These are phyloP conservation scores for Fusarium heterosporum DNA, from an alignment of 2,329 filamentous ascomycete genomes.

Conservation along the genomic window DNA sequence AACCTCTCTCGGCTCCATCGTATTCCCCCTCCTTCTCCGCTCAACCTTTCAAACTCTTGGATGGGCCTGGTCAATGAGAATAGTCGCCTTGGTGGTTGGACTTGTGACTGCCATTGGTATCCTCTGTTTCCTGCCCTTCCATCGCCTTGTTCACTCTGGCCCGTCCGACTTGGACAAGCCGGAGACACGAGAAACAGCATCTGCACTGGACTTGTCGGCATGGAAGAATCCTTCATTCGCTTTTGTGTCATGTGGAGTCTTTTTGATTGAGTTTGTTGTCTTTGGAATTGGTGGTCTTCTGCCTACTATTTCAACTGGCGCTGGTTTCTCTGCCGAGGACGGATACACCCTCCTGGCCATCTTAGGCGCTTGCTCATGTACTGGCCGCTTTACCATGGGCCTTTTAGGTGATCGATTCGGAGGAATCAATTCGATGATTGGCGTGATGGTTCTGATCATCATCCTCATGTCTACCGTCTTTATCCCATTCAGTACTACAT, in stretches of 20 bases:
- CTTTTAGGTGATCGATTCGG: slow-evolving; percentile 55
- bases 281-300: slow-evolving; percentile 59
- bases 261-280: slow-evolving; percentile 60
- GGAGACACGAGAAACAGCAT: background rate
- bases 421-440: slow-evolving; percentile 53
- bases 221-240: slow-evolving; percentile 54
- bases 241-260: slow-evolving; percentile 54
- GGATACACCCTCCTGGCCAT: slow-evolving; percentile 58
- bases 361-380: slow-evolving; percentile 55
- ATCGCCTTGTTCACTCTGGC: slow-evolving; percentile 21
- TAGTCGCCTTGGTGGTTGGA: slow-evolving; percentile 45
- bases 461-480: slow-evolving; percentile 55
- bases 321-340: slow-evolving; percentile 48
- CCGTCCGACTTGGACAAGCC: background rate
- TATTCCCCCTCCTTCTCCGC: slow-evolving; percentile 49
- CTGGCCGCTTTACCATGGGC: slow-evolving; percentile 57
- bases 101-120: slow-evolving; percentile 41
- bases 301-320: slow-evolving; percentile 55
- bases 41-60: slow-evolving; percentile 43
- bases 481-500: slow-evolving; percentile 55
- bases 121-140: slow-evolving; percentile 51
- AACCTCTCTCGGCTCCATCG: slow-evolving; percentile 45
- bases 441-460: slow-evolving; percentile 46
- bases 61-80: slow-evolving; percentile 50
- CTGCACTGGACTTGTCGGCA: slow-evolving; percentile 51